These are phyloP conservation scores for Salisapilia sapeloensis DNA, from an alignment of 352 stramenopile species.

Conservation along the genomic window DNA sequence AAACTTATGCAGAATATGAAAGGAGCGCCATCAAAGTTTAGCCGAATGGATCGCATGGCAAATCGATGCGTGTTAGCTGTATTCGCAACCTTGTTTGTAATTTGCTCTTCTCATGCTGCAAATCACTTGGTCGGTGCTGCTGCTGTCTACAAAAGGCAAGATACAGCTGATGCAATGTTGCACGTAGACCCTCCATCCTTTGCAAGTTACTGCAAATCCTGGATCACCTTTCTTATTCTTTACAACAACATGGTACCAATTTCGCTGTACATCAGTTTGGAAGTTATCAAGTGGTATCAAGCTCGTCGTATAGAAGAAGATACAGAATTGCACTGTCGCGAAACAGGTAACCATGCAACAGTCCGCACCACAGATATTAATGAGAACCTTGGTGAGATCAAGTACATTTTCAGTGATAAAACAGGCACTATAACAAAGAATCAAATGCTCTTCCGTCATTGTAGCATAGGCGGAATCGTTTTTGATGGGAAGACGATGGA, in stretches of 20 bases:
- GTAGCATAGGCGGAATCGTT: conserved; percentile 70
- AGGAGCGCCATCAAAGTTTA: conserved; percentile 74
- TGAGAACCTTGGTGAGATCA: conserved; percentile 87
- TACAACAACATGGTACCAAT: conserved; percentile 94
- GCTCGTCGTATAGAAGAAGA: conserved; percentile 76
- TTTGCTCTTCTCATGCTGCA: conserved; percentile 43
- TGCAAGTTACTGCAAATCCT: conserved; percentile 47
- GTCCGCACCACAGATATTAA: conserved; percentile 82
- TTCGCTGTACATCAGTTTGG: conserved; percentile 91
- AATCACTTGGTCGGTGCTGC: conserved; percentile 14
- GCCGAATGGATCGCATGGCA: conserved; percentile 50
- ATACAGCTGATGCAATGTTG: too few species aligned
- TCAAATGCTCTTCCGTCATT: conserved; percentile 94
- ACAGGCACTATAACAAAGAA: conserved; percentile 98
- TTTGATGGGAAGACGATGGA: conserved; percentile 71
- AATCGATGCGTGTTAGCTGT: conserved; percentile 72
- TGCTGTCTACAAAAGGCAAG: conserved; percentile 20
- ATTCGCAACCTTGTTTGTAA: conserved; percentile 38
- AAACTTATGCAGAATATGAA: conserved; percentile 74
- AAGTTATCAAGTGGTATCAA: conserved; percentile 86
- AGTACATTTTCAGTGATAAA: conserved; percentile 99
- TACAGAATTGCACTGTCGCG: conserved; percentile 61
- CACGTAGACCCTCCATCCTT: too few species aligned
- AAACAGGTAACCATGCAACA: conserved; percentile 52
- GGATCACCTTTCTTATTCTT: conserved; percentile 86